Evolutionary conservation across 495 filamentous ascomycete genomes (phyloP), one percentile per base, ranked within the genome.

Genomic region (Jackrogersella minutella): DNA sequence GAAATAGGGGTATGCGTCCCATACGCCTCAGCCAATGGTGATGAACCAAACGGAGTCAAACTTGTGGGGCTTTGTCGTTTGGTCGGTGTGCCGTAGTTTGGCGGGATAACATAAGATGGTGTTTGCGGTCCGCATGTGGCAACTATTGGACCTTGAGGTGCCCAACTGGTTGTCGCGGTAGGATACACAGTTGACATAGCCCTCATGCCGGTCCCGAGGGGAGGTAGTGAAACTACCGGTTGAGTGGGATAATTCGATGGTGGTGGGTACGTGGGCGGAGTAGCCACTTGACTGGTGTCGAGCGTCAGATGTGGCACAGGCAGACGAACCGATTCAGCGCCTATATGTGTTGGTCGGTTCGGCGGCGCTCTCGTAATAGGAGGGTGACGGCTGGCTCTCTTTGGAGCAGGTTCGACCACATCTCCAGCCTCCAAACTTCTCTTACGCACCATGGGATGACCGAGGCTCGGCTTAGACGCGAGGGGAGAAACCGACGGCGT

Each of bases 391-490:
- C 51, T 37, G 14, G 50, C 14, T 60, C 90, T 82, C 79, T 96
- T 96, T 8, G 87, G 77, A 8, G 90, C 85, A 16, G 87, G 89
- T 56, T 94, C 88, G 8, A 81, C 75, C 24, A 74, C 76, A 9
- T 84, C 80, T 6, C 50, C 40, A 10, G 87, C 85, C 33, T 96
- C 93, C 33, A 85, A 82, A 59, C 85, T 90, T 56, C 93, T 83
- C 78, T 97, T 97, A 58, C 88, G 81, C 33, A 79, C 62, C 52
- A 73, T 63, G 44, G 72, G 43, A 17, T 80, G 77, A 28, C 79
- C 79, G 21, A 80, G 71, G 28, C 80, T 80, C 4, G 84, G 82
- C 59, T 85, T 78, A 30, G 74, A 49, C 13, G 79, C 76, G n/a
- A 86, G 76, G 1, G 88, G 85, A 9, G 88, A 89, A 3, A 82